Percentiles rank a stretch among this genome's conserved stretches.
These are phyloP conservation scores for Camillea tinctor DNA, from an alignment of 2,329 filamentous ascomycete species.

Conservation along the genomic window DNA sequence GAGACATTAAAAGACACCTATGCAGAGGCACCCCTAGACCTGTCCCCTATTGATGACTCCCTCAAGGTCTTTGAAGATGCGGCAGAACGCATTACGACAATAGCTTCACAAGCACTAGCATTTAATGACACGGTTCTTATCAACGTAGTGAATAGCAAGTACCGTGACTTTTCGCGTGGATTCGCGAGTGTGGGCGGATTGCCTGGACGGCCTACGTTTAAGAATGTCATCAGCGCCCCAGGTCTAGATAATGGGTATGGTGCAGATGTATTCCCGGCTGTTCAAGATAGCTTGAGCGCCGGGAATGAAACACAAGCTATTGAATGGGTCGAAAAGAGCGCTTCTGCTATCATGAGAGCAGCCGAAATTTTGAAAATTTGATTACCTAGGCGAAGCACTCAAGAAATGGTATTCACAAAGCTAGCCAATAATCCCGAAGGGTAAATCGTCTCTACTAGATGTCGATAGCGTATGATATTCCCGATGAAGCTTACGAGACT, in stretches of 20 bases:
- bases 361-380: conserved; percentile 8
- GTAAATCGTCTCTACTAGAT: no score
- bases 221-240: conserved; percentile 7
- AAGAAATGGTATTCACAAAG: no score
- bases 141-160: conserved; percentile 5
- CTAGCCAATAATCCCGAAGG: no score
- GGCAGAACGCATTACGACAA: background rate
- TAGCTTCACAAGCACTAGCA: background rate
- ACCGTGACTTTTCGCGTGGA: conserved; percentile 6
- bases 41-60: background rate
- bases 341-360: conserved; percentile 5
- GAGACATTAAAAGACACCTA: background rate
- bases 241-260: conserved; percentile 9
- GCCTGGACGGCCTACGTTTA: conserved; percentile 6
- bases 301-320: conserved; percentile 1
- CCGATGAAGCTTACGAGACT: no score
- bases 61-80: background rate
- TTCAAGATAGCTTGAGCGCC: conserved; percentile 4
- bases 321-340: conserved; percentile 6
- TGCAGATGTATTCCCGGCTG: conserved; percentile 7
- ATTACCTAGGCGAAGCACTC: no score
- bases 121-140: background rate
- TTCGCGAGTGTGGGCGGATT: conserved; percentile 6
- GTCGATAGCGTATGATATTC: no score
- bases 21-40: background rate